Conservation (phyloP, 257 asterid species). For the Plantago elongata region DNA sequence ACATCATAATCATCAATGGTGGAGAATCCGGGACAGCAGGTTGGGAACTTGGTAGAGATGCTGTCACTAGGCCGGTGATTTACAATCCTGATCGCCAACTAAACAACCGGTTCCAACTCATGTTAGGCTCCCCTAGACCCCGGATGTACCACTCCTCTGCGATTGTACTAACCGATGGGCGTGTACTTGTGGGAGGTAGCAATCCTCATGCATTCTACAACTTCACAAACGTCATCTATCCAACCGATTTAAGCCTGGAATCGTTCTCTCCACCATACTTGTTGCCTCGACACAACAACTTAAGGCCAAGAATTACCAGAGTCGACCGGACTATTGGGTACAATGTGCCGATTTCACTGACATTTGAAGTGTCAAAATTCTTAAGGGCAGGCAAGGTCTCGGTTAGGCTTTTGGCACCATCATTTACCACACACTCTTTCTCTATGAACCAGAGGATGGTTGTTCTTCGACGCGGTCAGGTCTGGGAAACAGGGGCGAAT, state of each 20-base stretch:
- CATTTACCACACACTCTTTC: slow-evolving; percentile 60
- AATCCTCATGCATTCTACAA: slow-evolving; percentile 56
- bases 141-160: slow-evolving; percentile 70
- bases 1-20: slow-evolving; percentile 52
- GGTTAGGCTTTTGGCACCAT: slow-evolving; percentile 47
- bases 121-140: slow-evolving; percentile 37
- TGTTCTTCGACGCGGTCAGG: slow-evolving; percentile 30
- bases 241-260: slow-evolving; percentile 65
- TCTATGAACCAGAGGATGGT: slow-evolving; percentile 77
- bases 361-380: slow-evolving; percentile 24
- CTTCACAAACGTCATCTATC: slow-evolving; percentile 44
- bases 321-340: slow-evolving; percentile 25
- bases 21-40: slow-evolving; percentile 61
- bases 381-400: slow-evolving; percentile 20
- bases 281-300: slow-evolving; percentile 22
- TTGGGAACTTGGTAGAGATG: slow-evolving; percentile 46
- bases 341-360: slow-evolving; percentile 24
- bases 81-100: slow-evolving; percentile 25
- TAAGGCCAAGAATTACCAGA: slow-evolving; percentile 34
- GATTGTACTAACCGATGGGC: slow-evolving; percentile 44
- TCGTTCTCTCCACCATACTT: slow-evolving; percentile 59
- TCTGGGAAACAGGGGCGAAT: slow-evolving; percentile 8
- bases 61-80: slow-evolving; percentile 43
- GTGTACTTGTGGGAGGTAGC: slow-evolving; percentile 61
- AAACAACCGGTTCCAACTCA: slow-evolving; percentile 24